These are phyloP conservation scores for Trypanosoma platydactyli DNA, from an alignment of 208 protist species.

Conservation along the genomic window DNA sequence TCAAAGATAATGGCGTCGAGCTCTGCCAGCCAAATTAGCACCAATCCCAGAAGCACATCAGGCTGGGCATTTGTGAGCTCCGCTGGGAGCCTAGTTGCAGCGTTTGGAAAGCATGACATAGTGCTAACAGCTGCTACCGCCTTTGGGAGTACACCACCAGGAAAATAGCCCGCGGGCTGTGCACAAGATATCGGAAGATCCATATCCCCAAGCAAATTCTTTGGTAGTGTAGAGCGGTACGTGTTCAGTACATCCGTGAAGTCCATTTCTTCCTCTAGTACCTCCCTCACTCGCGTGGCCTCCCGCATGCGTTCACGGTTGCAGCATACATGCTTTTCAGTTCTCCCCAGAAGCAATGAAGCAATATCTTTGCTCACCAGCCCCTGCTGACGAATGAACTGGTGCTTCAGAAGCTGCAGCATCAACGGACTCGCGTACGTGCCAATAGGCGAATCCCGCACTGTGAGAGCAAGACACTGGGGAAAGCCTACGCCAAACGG, in stretches of 20 bases:
- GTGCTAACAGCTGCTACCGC: slow-evolving; percentile 29
- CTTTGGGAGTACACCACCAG: slow-evolving; percentile 59
- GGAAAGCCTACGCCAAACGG: slow-evolving; percentile 66
- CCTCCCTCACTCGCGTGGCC: slow-evolving; percentile 51
- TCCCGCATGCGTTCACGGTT: slow-evolving; percentile 74
- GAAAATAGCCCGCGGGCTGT: slow-evolving; percentile 69
- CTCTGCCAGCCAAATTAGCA: slow-evolving; percentile 73
- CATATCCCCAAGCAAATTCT: slow-evolving; percentile 32
- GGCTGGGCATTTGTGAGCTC: slow-evolving; percentile 66
- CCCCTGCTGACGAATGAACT: slow-evolving; percentile 71
- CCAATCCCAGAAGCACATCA: slow-evolving; percentile 65
- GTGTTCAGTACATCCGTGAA: slow-evolving; percentile 49
- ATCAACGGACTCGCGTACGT: slow-evolving; percentile 71
- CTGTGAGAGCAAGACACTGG: slow-evolving; percentile 57
- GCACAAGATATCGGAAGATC: slow-evolving; percentile 51
- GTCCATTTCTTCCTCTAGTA: slow-evolving; percentile 57
- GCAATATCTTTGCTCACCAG: slow-evolving; percentile 50
- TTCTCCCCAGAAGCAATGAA: slow-evolving; percentile 54
- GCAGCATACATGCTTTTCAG: slow-evolving; percentile 54
- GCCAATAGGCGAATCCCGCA: slow-evolving; percentile 71
- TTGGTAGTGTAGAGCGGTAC: slow-evolving; percentile 59
- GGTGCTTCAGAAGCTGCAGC: slow-evolving; percentile 83
- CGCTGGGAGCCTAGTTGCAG: slow-evolving; percentile 53
- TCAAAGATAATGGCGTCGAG: slow-evolving; percentile 72
- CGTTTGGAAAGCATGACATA: slow-evolving; percentile 66